Conservation (phyloP, 257 asterid genomes). For the Fraxinus cuspidata region DNA sequence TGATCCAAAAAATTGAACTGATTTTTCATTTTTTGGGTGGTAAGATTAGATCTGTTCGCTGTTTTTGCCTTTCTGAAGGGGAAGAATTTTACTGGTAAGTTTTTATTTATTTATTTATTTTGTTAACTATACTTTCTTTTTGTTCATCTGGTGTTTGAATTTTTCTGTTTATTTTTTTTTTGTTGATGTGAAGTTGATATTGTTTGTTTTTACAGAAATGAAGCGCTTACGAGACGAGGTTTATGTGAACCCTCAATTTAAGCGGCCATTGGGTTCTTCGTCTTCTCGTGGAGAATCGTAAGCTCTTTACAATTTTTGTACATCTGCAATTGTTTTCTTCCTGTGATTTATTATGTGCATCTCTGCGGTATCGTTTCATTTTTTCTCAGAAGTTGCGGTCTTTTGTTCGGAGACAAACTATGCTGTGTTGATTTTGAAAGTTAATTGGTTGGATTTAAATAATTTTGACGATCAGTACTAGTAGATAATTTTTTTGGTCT, state of each 20-base stretch:
- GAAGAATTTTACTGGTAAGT: conserved; percentile 44
- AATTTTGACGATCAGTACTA: conserved; percentile 33
- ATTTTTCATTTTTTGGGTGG: conserved; percentile 15
- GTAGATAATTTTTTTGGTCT: conserved; percentile 20
- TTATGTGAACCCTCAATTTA: conserved; percentile 64
- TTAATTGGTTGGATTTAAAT: conserved; percentile 33
- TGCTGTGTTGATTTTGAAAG: conserved; percentile 25
- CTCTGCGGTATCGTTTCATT: conserved; percentile 10
- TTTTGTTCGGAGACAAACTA: conserved; percentile 10
- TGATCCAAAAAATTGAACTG: conserved; percentile 33
- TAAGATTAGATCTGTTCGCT: conserved; percentile 65
- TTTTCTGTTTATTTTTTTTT: not conserved
- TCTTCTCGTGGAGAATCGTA: conserved; percentile 81
- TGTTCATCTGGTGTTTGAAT: conserved; percentile 30
- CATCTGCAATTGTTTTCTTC: conserved; percentile 25
- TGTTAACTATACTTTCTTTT: conserved; percentile 2
- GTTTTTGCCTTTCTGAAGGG: conserved; percentile 20
- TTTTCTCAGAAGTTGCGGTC: conserved; percentile 21
- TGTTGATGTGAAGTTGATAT: not conserved
- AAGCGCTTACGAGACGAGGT: conserved; percentile 51
- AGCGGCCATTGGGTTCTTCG: conserved; percentile 75
- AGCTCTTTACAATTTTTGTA: conserved; percentile 31
- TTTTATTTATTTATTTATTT: not conserved
- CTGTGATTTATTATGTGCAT: conserved; percentile 18
- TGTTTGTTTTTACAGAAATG: not conserved